A percentile compares a stretch with the other conserved stretches of the same genome.
phyloP scores from a whole-genome alignment of 495 filamentous ascomycete species.

The Cryomyces minteri region DNA sequence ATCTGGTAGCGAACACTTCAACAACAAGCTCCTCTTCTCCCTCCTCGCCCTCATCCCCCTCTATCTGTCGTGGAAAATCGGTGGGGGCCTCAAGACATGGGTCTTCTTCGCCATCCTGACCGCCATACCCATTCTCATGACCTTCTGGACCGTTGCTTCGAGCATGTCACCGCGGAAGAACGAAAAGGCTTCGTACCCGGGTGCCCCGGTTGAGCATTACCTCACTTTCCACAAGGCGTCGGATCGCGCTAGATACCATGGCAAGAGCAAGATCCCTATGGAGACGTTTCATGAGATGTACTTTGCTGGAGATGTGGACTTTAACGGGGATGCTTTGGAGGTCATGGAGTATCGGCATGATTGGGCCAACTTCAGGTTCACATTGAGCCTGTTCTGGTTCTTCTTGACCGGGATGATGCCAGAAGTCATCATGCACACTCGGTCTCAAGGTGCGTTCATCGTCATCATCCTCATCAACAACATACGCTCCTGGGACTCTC shows the following conservation, averaged over 20 bases:
- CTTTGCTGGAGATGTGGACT: conserved; percentile 68
- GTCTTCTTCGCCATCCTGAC: conserved; percentile 52
- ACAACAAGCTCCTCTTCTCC: conserved; percentile 39
- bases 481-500: background rate
- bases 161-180: conserved; percentile 52
- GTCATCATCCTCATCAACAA: background rate
- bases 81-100: conserved; percentile 52
- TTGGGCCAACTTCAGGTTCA: conserved; percentile 74
- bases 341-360: conserved; percentile 72
- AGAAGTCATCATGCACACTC: conserved; percentile 63
- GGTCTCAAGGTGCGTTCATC: conserved; percentile 39
- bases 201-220: conserved; percentile 69
- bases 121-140: conserved; percentile 45
- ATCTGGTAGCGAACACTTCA: conserved; percentile 49
- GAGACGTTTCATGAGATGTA: conserved; percentile 83
- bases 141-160: conserved; percentile 53
- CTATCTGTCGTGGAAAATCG: conserved; percentile 48
- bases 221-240: conserved; percentile 62
- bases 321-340: conserved; percentile 70
- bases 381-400: conserved; percentile 45
- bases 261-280: conserved; percentile 66
- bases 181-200: conserved; percentile 55
- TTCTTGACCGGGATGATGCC: conserved; percentile 55
- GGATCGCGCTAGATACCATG: conserved; percentile 54
- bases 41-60: conserved; percentile 41